phyloP scores from a whole-genome alignment of 2,329 filamentous ascomycete species.

The Calonectria fujianensis region DNA sequence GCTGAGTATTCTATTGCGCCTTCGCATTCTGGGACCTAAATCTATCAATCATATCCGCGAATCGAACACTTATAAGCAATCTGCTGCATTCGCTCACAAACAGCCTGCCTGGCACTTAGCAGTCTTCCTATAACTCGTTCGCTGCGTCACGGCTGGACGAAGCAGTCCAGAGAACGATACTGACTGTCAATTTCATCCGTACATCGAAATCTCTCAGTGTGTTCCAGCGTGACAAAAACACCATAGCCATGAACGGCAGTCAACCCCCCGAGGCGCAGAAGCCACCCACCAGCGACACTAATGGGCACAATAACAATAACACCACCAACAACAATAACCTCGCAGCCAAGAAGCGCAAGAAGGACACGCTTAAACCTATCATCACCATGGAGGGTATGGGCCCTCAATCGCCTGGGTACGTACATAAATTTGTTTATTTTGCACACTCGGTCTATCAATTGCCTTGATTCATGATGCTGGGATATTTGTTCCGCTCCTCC shows the following conservation, averaged over 20 bases:
- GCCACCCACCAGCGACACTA: conserved; percentile 53
- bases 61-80: conserved; percentile 50
- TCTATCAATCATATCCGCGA: conserved; percentile 32
- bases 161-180: conserved; percentile 35
- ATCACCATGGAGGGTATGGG: conserved; percentile 79
- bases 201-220: conserved; percentile 33
- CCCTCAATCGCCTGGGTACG: conserved; percentile 59
- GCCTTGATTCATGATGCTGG: background rate
- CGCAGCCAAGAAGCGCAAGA: conserved; percentile 82
- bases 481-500: background rate
- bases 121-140: conserved; percentile 31
- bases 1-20: conserved; percentile 3
- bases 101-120: conserved; percentile 46
- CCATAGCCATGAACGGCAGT: conserved; percentile 52
- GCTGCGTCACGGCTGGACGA: conserved; percentile 34
- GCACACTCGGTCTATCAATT: conserved; percentile 9
- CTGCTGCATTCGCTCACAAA: conserved; percentile 39
- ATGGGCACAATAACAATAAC: conserved; percentile 53
- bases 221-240: conserved; percentile 38
- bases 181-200: conserved; percentile 4
- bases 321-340: conserved; percentile 52
- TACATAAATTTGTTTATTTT: conserved; percentile 47
- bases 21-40: conserved; percentile 20
- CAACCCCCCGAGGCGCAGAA: conserved; percentile 59
- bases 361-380: conserved; percentile 84